These are phyloP conservation scores for Botryotinia convoluta DNA, from an alignment of 2,329 filamentous ascomycete species.

Conservation along the genomic window DNA sequence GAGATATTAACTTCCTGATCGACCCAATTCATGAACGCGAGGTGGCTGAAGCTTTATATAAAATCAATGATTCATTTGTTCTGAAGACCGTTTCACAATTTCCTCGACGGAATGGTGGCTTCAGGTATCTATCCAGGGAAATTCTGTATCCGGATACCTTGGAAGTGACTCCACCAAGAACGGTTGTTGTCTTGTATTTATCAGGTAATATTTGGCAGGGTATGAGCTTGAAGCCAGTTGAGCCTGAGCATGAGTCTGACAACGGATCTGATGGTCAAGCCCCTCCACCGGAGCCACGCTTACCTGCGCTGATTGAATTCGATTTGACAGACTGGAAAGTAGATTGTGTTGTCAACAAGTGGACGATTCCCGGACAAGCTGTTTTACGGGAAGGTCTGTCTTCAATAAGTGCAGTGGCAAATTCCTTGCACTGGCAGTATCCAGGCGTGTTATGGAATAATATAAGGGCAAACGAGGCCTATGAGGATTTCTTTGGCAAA, in stretches of 20 bases:
- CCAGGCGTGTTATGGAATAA: background rate
- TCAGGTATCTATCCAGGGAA: background rate
- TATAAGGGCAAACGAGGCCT: background rate
- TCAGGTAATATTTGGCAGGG: background rate
- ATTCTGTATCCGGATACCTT: background rate
- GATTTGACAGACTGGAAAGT: background rate
- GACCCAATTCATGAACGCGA: background rate
- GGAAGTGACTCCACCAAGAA: background rate
- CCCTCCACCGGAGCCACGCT: background rate
- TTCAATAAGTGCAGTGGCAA: background rate
- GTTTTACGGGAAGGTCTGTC: background rate
- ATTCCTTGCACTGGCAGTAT: slow-evolving; percentile 4
- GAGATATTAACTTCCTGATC: background rate
- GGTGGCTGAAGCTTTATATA: background rate
- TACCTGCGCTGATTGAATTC: background rate
- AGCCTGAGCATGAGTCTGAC: background rate
- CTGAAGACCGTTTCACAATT: background rate
- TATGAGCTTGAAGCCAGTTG: background rate
- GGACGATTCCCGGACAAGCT: background rate
- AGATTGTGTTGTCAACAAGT: background rate
- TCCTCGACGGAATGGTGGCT: background rate
- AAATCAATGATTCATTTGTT: background rate
- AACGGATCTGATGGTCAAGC: background rate
- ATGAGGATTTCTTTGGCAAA: background rate
- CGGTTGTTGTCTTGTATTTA: background rate